Percentiles rank a stretch among this genome's conserved stretches.
Conservation (phyloP, 768 basidiomycete species). For the Leucocoprinus leucothites region DNA sequence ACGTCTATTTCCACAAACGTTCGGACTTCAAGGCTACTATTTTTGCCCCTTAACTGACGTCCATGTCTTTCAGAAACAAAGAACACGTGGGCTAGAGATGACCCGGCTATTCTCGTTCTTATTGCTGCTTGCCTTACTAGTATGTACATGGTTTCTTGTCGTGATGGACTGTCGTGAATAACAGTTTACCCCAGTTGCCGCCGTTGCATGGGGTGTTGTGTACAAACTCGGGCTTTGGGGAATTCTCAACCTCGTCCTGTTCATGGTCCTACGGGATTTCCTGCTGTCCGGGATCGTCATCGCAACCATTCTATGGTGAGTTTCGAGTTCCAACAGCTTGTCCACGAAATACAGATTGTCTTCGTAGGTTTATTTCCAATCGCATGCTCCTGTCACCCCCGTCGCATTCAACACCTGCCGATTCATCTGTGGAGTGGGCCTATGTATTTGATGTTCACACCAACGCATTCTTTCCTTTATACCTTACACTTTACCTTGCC, state of each 20-base stretch:
- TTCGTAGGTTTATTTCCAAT: constrained; percentile 65
- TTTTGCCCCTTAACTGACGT: neutral
- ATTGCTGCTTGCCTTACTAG: constrained; percentile 76
- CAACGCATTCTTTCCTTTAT: constrained; percentile 94
- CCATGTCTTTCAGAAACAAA: constrained; percentile 70
- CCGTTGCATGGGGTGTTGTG: constrained; percentile 82
- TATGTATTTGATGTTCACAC: constrained; percentile 98
- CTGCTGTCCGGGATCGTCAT: constrained; percentile 71
- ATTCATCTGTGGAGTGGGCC: constrained; percentile 82
- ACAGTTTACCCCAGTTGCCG: constrained; percentile 54
- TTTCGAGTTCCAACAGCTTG: constrained; percentile 12
- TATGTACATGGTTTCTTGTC: constrained; percentile 30
- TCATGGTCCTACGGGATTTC: constrained; percentile 91
- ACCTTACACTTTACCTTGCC: constrained; percentile 84
- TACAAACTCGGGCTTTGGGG: constrained; percentile 62
- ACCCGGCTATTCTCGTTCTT: constrained; percentile 91
- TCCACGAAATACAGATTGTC: constrained; percentile 14
- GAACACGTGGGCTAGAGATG: constrained; percentile 97
- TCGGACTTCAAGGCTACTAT: constrained; percentile 22
- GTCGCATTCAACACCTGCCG: constrained; percentile 66
- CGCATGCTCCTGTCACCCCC: constrained; percentile 66
- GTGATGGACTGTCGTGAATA: neutral
- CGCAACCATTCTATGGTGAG: constrained; percentile 76
- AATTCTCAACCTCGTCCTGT: constrained; percentile 60
- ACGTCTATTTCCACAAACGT: constrained; percentile 99